Conservation (phyloP, 106 monocot species). For the Dendrobium huoshanense region DNA sequence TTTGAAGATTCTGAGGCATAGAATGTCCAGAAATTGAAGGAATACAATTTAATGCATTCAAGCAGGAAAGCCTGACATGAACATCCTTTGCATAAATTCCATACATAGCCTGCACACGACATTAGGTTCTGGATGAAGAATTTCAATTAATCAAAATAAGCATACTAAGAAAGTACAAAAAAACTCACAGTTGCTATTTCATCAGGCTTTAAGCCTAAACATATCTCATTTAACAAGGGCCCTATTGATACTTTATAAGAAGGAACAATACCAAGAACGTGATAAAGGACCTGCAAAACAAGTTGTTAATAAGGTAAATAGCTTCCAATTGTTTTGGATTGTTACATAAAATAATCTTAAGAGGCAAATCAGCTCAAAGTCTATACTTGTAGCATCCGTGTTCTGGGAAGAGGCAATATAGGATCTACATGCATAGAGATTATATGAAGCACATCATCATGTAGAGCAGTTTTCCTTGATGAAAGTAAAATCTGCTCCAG, state of each 20-base stretch:
- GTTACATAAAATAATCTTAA: neutral
- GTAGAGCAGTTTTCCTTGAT: conserved; percentile 77
- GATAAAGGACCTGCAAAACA: conserved; percentile 71
- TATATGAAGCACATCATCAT: conserved; percentile 81
- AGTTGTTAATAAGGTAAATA: neutral
- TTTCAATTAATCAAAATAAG: neutral
- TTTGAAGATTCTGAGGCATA: conserved; percentile 49
- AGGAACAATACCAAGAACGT: conserved; percentile 81
- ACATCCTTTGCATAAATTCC: conserved; percentile 90
- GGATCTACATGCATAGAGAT: conserved; percentile 91
- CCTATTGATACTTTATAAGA: conserved; percentile 54
- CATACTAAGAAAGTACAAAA: neutral
- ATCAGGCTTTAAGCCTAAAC: conserved; percentile 65
- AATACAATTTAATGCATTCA: conserved; percentile 90
- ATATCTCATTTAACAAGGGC: conserved; percentile 91
- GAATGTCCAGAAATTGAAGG: conserved; percentile 63
- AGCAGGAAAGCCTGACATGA: conserved; percentile 89
- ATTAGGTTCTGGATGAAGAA: neutral
- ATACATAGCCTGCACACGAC: conserved; percentile 61
- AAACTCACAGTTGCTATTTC: conserved; percentile 57
- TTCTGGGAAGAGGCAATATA: conserved; percentile 85
- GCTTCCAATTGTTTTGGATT: neutral
- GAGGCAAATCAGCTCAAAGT: conserved; percentile 2
- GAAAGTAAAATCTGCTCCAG: conserved; percentile 77
- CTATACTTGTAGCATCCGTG: conserved; percentile 79